These are phyloP conservation scores for Saturnispora dispora DNA, from an alignment of 805 yeast genomes.

Conservation along the genomic window DNA sequence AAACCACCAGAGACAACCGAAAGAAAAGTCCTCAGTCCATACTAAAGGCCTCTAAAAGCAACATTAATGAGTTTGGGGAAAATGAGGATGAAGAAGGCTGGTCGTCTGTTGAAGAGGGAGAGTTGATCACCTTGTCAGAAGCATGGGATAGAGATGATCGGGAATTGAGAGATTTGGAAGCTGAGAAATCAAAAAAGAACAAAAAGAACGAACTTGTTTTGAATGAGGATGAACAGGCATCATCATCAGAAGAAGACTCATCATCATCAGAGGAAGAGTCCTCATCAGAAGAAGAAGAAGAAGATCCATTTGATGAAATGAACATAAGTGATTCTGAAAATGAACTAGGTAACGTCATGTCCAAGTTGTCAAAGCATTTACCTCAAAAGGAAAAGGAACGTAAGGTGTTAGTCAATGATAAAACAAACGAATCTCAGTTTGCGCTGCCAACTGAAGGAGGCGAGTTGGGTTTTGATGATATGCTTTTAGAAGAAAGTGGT, in stretches of 20 bases:
- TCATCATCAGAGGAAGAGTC: constrained; percentile 11
- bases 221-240: constrained; percentile 18
- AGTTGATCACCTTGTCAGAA: constrained; percentile 70
- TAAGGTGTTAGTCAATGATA: constrained; percentile 42
- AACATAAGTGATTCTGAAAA: constrained; percentile 32
- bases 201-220: constrained; percentile 17
- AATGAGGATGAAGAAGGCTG: constrained; percentile 57
- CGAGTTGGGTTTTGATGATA: constrained; percentile 59
- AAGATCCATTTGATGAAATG: constrained; percentile 23
- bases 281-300: constrained; percentile 19
- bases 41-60: constrained; percentile 10
- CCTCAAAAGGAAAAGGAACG: constrained; percentile 30
- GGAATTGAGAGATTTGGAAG: constrained; percentile 24
- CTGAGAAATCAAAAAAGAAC: background rate
- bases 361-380: constrained; percentile 29
- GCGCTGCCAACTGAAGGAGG: constrained; percentile 52
- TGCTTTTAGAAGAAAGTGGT: constrained; percentile 45
- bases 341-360: constrained; percentile 42
- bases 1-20: constrained; percentile 50
- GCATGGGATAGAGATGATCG: constrained; percentile 79
- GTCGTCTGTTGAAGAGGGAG: constrained; percentile 65
- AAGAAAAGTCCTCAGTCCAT: constrained; percentile 1
- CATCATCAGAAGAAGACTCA: background rate
- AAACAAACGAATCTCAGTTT: constrained; percentile 59
- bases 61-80: constrained; percentile 29